Evolutionary conservation across 2,329 filamentous ascomycete species (phyloP).

Genomic region (Aschersonia sp.): DNA sequence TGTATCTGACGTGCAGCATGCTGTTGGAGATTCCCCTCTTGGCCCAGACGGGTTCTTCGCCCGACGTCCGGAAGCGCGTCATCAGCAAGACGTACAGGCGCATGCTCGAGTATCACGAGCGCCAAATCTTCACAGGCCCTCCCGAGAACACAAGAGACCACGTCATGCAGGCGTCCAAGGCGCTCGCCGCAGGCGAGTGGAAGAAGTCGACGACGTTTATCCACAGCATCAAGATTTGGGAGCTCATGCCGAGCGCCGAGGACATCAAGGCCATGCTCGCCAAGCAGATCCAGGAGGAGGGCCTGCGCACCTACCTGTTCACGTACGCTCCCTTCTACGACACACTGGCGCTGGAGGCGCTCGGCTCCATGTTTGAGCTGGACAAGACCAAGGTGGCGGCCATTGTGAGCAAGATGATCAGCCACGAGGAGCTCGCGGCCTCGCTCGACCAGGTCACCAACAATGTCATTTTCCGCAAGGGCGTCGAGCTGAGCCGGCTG

Average conservation of each 20-base stretch:
- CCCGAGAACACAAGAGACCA: conserved; percentile 98
- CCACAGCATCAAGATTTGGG: conserved; percentile 99
- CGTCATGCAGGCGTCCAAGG: conserved; percentile 98
- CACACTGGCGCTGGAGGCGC: conserved; percentile 72
- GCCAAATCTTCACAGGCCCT: conserved; percentile 96
- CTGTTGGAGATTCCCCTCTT: conserved; percentile 94
- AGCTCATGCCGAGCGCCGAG: conserved; percentile 82
- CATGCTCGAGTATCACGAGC: conserved; percentile 98
- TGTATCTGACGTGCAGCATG: conserved; percentile 98
- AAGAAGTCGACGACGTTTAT: conserved; percentile 91
- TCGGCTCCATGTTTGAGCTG: conserved; percentile 92
- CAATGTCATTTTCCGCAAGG: conserved; percentile 98
- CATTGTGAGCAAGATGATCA: conserved; percentile 98
- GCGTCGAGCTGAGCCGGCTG: conserved; percentile 88
- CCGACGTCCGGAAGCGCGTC: conserved; percentile 90
- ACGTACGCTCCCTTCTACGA: conserved; percentile 99
- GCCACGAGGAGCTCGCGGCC: conserved; percentile 91
- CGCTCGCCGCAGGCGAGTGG: conserved; percentile 93
- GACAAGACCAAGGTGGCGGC: conserved; percentile 82
- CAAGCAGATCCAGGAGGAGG: conserved; percentile 97
- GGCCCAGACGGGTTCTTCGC: conserved; percentile 90
- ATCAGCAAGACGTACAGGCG: conserved; percentile 99
- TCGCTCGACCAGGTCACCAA: conserved; percentile 96
- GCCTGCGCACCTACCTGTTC: conserved; percentile 94
- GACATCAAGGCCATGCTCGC: conserved; percentile 96